phyloP scores from a whole-genome alignment of 176 grass and related monocot species.

The Musa troglodytarum region DNA sequence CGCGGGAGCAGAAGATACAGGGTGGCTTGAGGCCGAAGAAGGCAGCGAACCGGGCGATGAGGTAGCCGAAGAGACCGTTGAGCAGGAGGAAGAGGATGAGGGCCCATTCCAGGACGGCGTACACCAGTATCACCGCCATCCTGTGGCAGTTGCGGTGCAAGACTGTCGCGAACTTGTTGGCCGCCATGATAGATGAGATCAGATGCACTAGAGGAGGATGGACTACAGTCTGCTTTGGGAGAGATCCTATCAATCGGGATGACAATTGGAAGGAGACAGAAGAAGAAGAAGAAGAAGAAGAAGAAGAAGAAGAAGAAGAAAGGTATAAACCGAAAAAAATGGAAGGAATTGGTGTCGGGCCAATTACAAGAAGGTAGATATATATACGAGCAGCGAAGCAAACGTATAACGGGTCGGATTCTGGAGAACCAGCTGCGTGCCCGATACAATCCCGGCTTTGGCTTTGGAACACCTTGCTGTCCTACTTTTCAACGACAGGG shows the following conservation, averaged over 20 bases:
- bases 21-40: conserved; percentile 70
- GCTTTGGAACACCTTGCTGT: too few species aligned
- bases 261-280: too few species aligned
- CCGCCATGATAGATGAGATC: conserved; percentile 17
- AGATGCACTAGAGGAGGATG: not conserved
- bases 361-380: too few species aligned
- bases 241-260: too few species aligned
- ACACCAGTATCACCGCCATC: conserved; percentile 44
- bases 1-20: conserved; percentile 70
- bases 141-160: conserved; percentile 44
- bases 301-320: too few species aligned
- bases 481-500: too few species aligned
- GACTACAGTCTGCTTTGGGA: not conserved
- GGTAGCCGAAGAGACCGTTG: conserved; percentile 78
- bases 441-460: too few species aligned
- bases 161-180: conserved; percentile 28
- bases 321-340: too few species aligned
- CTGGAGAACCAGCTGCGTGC: too few species aligned
- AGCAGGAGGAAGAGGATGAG: conserved; percentile 83
- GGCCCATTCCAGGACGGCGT: conserved; percentile 89
- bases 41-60: conserved; percentile 74
- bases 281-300: too few species aligned
- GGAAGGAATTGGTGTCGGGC: too few species aligned
- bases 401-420: too few species aligned
- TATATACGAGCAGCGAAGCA: not conserved